Percentiles rank a stretch among this genome's conserved stretches.
These are phyloP conservation scores for Collybiopsis luxurians DNA, from an alignment of 768 basidiomycete genomes.

Conservation along the genomic window DNA sequence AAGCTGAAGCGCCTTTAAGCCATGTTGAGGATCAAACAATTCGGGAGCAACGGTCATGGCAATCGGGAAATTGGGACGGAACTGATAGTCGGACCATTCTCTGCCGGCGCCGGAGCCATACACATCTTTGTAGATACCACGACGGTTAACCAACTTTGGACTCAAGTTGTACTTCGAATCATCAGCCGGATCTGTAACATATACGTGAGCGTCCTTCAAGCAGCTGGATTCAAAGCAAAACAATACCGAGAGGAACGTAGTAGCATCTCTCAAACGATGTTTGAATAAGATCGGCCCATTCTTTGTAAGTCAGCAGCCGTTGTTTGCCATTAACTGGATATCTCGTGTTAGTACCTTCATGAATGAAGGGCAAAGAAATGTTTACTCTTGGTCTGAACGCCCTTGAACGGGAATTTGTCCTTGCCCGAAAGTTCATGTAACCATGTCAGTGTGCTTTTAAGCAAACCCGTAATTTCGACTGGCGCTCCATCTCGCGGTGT, in stretches of 20 bases:
- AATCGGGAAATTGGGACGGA: constrained; percentile 90
- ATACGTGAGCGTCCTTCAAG: constrained; percentile 1
- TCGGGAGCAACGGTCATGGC: constrained; percentile 98
- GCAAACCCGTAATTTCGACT: constrained; percentile 89
- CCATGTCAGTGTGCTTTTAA: constrained; percentile 95
- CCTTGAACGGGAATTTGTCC: constrained; percentile 85
- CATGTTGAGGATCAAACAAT: constrained; percentile 80
- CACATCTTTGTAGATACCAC: constrained; percentile 99
- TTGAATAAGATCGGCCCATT: constrained; percentile 87
- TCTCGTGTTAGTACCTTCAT: constrained; percentile 1
- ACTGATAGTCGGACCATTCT: constrained; percentile 97
- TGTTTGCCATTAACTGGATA: constrained; percentile 64
- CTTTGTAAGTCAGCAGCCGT: constrained; percentile 77
- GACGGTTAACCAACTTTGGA: constrained; percentile 70
- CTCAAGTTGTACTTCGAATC: constrained; percentile 73
- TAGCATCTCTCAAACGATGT: constrained; percentile 86
- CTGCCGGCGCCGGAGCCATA: constrained; percentile 83
- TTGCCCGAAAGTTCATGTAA: constrained; percentile 59
- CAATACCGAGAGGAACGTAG: constrained; percentile 80
- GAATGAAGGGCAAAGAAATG: constrained; percentile 25
- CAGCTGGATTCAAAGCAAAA: not conserved
- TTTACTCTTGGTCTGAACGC: constrained; percentile 74
- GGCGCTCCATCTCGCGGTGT: constrained; percentile 96
- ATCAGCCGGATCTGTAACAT: constrained; percentile 56
- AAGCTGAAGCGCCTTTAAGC: constrained; percentile 74